Percentiles rank a stretch among this genome's conserved stretches.
These are phyloP conservation scores for Oryza brachyantha DNA, from an alignment of 176 grass and related monocot genomes.

Conservation along the genomic window DNA sequence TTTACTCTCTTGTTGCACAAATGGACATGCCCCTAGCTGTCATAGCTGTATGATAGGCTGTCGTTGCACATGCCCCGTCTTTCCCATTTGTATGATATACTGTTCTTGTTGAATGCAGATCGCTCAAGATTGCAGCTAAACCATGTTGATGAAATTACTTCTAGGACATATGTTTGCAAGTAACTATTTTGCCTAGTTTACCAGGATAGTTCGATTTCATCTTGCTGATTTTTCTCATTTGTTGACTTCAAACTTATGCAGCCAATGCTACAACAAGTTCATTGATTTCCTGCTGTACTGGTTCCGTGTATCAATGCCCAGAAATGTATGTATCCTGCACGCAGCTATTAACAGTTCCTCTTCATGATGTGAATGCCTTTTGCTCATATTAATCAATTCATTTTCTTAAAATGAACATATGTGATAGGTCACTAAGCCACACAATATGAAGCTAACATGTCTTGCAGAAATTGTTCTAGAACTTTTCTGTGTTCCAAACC, in stretches of 20 bases:
- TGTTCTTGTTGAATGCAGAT: slow-evolving; percentile 58
- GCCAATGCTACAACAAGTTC: slow-evolving; percentile 75
- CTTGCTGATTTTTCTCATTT: slow-evolving; percentile 26
- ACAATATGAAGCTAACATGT: not conserved
- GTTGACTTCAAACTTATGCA: slow-evolving; percentile 58
- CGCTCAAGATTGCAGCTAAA: slow-evolving; percentile 65
- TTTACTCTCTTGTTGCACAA: not conserved
- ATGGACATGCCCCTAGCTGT: not conserved
- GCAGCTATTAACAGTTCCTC: not conserved
- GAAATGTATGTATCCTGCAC: slow-evolving; percentile 55
- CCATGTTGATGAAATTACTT: slow-evolving; percentile 62
- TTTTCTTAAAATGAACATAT: not conserved
- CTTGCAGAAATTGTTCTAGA: not conserved
- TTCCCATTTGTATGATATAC: slow-evolving; percentile 6
- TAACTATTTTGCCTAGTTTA: slow-evolving; percentile 45
- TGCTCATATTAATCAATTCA: not conserved
- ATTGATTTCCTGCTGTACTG: slow-evolving; percentile 84
- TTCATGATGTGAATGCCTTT: not conserved
- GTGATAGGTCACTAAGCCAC: not conserved
- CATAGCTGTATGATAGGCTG: not conserved
- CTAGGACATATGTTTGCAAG: slow-evolving; percentile 74
- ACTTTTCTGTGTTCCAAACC: not conserved
- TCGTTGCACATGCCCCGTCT: not conserved
- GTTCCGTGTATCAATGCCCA: slow-evolving; percentile 64
- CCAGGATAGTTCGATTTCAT: slow-evolving; percentile 1